A percentile compares a stretch with the other conserved stretches of the same genome.
phyloP scores from a whole-genome alignment of 306 rosid species.

The Cucumis melo region DNA sequence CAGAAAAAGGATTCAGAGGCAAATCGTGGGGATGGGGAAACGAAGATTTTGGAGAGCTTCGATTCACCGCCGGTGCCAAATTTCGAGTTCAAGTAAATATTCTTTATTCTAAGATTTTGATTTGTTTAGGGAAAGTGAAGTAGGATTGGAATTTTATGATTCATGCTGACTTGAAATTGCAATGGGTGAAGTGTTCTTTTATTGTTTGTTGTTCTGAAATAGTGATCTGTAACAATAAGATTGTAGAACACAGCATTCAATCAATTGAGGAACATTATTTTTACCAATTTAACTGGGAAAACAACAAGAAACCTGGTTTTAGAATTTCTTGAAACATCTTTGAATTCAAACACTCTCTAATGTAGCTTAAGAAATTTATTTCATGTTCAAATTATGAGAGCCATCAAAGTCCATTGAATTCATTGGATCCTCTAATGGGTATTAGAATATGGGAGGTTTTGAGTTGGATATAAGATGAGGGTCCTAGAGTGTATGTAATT shows the following conservation, averaged over 20 bases:
- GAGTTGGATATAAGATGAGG: not conserved
- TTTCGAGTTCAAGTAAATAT: slow-evolving; percentile 61
- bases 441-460: not conserved
- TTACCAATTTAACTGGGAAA: not conserved
- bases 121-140: not conserved
- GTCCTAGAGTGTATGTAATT: not conserved
- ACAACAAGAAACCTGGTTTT: not conserved
- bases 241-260: not conserved
- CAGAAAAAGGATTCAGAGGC: slow-evolving; percentile 26
- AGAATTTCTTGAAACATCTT: not conserved
- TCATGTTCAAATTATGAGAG: too few species aligned
- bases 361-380: not conserved
- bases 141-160: not conserved
- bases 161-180: not conserved
- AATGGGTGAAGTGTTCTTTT: not conserved
- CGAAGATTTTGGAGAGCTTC: slow-evolving; percentile 80
- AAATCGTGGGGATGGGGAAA: slow-evolving; percentile 47
- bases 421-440: not conserved
- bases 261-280: not conserved
- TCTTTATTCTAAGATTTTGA: not conserved
- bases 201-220: not conserved
- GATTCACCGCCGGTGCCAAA: slow-evolving; percentile 86
- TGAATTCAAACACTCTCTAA: too few species aligned
- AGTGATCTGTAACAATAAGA: not conserved
- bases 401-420: not conserved